These are phyloP conservation scores for Eucalyptus cloeziana DNA, from an alignment of 345 rosid species.

Conservation along the genomic window DNA sequence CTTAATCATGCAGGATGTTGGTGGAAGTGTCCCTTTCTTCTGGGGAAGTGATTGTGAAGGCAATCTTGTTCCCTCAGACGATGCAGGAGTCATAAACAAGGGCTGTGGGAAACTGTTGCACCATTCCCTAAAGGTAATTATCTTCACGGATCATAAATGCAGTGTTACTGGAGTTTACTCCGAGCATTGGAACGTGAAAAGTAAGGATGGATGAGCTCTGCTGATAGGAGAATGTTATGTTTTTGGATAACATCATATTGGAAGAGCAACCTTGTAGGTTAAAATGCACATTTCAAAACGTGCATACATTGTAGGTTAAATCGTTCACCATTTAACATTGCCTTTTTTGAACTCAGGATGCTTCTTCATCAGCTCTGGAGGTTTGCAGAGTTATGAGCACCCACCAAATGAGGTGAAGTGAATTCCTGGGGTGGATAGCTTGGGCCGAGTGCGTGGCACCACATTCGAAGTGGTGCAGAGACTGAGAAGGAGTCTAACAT, in stretches of 20 bases:
- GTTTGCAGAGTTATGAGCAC: slow-evolving; percentile 70
- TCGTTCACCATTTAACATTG: neutral
- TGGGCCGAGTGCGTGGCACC: rapidly evolving
- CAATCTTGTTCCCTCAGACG: no score
- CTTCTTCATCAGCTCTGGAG: slow-evolving; percentile 83
- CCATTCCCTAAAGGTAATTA: slow-evolving; percentile 88
- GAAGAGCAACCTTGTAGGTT: no score
- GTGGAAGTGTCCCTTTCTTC: slow-evolving; percentile 71
- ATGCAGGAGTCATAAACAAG: slow-evolving; percentile 7
- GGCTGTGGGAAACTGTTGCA: slow-evolving; percentile 85
- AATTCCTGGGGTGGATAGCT: no score
- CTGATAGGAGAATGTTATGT: neutral
- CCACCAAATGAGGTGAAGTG: no score
- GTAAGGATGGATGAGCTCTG: neutral
- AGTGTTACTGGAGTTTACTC: no score
- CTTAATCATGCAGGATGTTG: slow-evolving; percentile 48
- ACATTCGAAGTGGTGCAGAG: no score
- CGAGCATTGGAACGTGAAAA: neutral
- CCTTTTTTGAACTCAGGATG: slow-evolving; percentile 29
- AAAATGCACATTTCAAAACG: no score
- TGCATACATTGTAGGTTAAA: no score
- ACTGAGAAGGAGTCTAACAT: slow-evolving; percentile 1
- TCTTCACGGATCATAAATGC: neutral
- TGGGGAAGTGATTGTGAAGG: slow-evolving; percentile 5
- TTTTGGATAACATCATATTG: neutral